phyloP scores from a whole-genome alignment of 148 eudicot species.

The Silene uniflora region DNA sequence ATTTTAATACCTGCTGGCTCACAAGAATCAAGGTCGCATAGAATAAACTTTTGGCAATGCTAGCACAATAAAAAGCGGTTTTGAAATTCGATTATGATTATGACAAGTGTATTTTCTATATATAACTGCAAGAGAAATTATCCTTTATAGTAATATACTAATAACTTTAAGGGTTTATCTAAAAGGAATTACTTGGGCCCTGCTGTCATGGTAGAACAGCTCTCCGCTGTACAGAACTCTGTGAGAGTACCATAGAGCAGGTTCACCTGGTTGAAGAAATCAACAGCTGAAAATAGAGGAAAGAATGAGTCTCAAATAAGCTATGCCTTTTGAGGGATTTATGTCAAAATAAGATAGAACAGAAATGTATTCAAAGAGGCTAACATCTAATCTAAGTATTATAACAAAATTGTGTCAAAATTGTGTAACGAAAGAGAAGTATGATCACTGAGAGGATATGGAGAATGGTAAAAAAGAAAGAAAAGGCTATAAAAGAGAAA shows the following conservation, averaged over 20 bases:
- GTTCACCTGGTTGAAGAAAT: slow-evolving; percentile 99
- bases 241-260: slow-evolving; percentile 95
- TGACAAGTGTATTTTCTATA: background rate
- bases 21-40: background rate
- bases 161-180: background rate
- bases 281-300: slow-evolving; percentile 75
- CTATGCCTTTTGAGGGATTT: background rate
- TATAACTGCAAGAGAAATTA: background rate
- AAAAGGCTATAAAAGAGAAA: slow-evolving; percentile 15
- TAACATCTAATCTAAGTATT: background rate
- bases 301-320: slow-evolving; percentile 25
- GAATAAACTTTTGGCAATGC: background rate
- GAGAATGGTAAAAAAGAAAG: slow-evolving; percentile 18
- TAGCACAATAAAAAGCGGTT: background rate
- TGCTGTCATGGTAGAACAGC: slow-evolving; percentile 93
- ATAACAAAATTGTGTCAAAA: background rate
- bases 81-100: background rate
- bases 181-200: slow-evolving; percentile 81
- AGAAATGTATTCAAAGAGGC: background rate
- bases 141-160: background rate
- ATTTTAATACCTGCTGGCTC: background rate
- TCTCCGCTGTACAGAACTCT: slow-evolving; percentile 92
- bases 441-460: slow-evolving; percentile 7
- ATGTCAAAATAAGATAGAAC: background rate
- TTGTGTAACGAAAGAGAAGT: background rate